Conservation (phyloP, 2,329 filamentous ascomycete genomes). For the Metarhizium anisopliae region DNA sequence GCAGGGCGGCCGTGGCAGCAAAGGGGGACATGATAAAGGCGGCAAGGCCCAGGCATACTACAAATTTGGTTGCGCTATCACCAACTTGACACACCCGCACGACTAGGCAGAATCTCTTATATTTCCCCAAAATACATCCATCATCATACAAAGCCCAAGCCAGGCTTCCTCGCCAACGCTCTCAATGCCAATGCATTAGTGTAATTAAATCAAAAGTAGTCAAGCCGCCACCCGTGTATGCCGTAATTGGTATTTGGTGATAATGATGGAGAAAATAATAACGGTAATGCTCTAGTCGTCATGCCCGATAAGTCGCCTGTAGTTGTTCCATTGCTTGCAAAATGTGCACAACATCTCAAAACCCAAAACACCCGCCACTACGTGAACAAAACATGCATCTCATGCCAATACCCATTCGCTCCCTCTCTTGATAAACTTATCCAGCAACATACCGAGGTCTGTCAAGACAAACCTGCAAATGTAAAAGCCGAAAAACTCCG, state of each 20-base stretch:
- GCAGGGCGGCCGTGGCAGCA: too few relatives aligned
- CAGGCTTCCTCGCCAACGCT: slow-evolving; percentile 1
- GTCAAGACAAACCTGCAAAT: slow-evolving; percentile 89
- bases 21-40: too few relatives aligned
- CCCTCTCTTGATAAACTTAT: slow-evolving; percentile 95
- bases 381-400: not conserved
- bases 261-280: not conserved
- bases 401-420: slow-evolving; percentile 71
- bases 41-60: too few relatives aligned
- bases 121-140: not conserved
- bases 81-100: too few relatives aligned
- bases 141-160: not conserved
- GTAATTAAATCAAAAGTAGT: not conserved
- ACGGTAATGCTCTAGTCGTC: not conserved
- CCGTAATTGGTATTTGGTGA: not conserved
- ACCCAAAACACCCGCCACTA: not conserved
- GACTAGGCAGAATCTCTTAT: not conserved
- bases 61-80: too few relatives aligned
- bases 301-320: not conserved
- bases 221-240: not conserved
- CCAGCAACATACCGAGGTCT: slow-evolving; percentile 75
- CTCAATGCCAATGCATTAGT: not conserved
- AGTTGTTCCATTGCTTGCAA: not conserved
- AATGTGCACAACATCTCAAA: not conserved
- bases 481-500: slow-evolving; percentile 97